Base-by-base conservation (phyloP, 2,329 filamentous ascomycete species). In the Botryotinia narcissicola region DNA sequence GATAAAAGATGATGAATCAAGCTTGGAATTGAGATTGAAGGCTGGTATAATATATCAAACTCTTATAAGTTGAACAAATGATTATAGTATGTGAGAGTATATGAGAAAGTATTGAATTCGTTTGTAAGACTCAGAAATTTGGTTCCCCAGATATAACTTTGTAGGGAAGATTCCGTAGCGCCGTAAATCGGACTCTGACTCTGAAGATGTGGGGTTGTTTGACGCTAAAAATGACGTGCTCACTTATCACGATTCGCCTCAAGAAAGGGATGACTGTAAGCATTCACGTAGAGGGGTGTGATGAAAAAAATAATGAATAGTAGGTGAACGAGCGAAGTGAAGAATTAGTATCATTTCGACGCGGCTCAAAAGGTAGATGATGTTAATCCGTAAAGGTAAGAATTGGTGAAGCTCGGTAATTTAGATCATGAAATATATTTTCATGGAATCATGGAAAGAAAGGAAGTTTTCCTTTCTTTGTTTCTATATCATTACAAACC, bases 201-300 rank as follows among this genome's bases (percentile, higher is more conserved):
- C 64, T 60, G n/a, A 70, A 61, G 51, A 70, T 62, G 68, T 61
- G 68, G 68, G 68, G 68, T 62, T 12, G 54, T 66, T 71, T 25
- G 29, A 51, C 70, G 59, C 70, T 72, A 72, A 69, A 67, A 51
- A 72, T 72, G 70, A 72, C 70, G 70, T 72, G 70, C 61, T 72
- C 63, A 71, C 59, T 57, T 69, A 32, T 42, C 48, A 37, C 40
- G n/a, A 59, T 69, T 44, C 66, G 25, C 48, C 48, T 69, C 51
- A 69, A 42, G n/a, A 57, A 25, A 42, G 48, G 25, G 48, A 57
- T 32, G 4, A 68, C 22, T 42, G n/a, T 57, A 42, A 69, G n/a
- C 25, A 44, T 68, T 57, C 40, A 67, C 40, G n/a, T 18, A 57
- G 51, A n/a, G 35, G 35, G 14, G 22, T 54, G 16, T 29, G 8